These are phyloP conservation scores for Penicillium malachiteum DNA, from an alignment of 495 filamentous ascomycete genomes.

Conservation along the genomic window DNA sequence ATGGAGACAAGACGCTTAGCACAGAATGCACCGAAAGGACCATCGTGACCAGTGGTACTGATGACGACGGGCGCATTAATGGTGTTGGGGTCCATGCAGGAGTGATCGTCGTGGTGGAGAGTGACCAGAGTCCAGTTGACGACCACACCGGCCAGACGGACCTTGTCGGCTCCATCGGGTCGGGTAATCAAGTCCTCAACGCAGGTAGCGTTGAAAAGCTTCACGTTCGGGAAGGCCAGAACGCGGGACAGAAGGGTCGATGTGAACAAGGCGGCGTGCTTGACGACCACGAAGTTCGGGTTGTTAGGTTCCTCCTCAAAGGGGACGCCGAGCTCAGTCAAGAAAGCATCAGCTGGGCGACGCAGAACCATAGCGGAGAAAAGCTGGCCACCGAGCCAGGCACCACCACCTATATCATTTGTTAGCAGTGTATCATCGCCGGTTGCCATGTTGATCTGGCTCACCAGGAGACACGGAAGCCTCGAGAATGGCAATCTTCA, in stretches of 20 bases:
- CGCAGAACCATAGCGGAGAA: conserved; percentile 94
- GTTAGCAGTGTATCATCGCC: not conserved
- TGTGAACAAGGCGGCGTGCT: conserved; percentile 90
- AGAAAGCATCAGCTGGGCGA: conserved; percentile 82
- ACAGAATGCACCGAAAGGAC: conserved; percentile 85
- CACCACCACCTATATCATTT: conserved; percentile 63
- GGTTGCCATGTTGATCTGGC: conserved; percentile 2
- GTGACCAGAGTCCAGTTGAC: conserved; percentile 92
- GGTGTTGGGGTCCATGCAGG: conserved; percentile 94
- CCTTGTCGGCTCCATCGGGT: conserved; percentile 31
- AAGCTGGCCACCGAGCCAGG: conserved; percentile 90
- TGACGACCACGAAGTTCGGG: conserved; percentile 83
- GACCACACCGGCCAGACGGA: conserved; percentile 82
- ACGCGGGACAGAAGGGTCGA: conserved; percentile 80
- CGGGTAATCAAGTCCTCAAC: conserved; percentile 92
- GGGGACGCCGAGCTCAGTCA: conserved; percentile 75
- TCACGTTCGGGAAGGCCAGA: conserved; percentile 80
- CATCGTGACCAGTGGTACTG: conserved; percentile 87
- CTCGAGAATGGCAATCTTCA: conserved; percentile 90
- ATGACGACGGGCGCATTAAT: conserved; percentile 87
- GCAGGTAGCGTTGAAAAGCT: conserved; percentile 90
- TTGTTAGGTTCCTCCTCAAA: conserved; percentile 84
- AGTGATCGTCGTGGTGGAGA: conserved; percentile 89
- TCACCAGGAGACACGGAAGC: conserved; percentile 74
- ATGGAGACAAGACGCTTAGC: conserved; percentile 84